phyloP scores from a whole-genome alignment of 2,329 filamentous ascomycete species.

The Botrytis aclada region DNA sequence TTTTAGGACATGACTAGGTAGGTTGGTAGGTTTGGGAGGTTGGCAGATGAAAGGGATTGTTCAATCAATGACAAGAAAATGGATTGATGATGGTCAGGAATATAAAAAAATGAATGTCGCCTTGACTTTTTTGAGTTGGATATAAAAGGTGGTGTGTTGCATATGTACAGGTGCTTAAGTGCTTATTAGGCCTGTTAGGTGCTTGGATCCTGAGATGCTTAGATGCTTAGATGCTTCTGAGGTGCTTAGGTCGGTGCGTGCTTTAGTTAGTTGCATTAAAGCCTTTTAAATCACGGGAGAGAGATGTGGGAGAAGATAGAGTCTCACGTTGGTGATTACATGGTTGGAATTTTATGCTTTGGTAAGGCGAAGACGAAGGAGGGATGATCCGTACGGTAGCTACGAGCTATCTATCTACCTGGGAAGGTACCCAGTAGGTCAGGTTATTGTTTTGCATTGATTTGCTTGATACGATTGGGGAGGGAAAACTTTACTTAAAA shows the following conservation, averaged over 20 bases:
- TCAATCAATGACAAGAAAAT: neutral
- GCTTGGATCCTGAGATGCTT: neutral
- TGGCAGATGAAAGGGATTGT: slow-evolving; percentile 4
- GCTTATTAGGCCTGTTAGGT: neutral
- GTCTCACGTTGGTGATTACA: neutral
- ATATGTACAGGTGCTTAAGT: neutral
- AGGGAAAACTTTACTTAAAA: neutral
- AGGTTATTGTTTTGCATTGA: neutral
- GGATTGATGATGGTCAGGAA: neutral
- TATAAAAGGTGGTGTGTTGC: neutral
- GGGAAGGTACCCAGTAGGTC: neutral
- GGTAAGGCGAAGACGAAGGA: neutral
- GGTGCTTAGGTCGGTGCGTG: neutral
- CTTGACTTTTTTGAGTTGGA: neutral
- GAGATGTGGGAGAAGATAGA: neutral
- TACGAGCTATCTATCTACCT: neutral
- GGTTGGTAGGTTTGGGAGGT: neutral
- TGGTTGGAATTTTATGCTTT: slow-evolving; percentile 3
- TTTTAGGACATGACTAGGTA: neutral
- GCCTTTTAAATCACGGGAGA: neutral
- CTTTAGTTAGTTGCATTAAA: neutral
- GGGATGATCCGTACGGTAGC: neutral
- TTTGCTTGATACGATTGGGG: neutral
- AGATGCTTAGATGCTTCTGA: too few species aligned
- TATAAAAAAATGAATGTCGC: neutral